Evolutionary conservation across 179 eudicot species (phyloP), one percentile per base, ranked within the genome.

Genomic region (Silene coronaria): DNA sequence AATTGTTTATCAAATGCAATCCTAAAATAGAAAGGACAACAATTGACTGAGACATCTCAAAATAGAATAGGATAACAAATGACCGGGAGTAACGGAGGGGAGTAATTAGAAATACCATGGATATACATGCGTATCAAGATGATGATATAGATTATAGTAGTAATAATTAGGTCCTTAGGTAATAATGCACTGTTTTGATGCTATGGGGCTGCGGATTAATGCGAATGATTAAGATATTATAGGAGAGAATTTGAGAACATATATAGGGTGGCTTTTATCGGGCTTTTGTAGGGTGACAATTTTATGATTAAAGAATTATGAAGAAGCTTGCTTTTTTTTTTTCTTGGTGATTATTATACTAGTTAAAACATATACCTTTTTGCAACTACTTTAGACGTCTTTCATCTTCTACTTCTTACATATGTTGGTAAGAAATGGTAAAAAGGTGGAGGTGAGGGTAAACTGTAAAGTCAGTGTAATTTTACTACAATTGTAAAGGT

Each of bases 191-290:
- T 28, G 42, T 21, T 16, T 34, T 32, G 65, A 72, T 26, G 53
- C 51, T 55, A 72, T 30, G 27, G 46, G 75, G 67, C 67, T 72
- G 66, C 75, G 75, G 67, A 72, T 72, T 55, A 55, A 48, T 26
- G 59, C 14, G 19, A 70, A 16, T 26, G 14, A 30, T 53, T 72
- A n/a, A 72, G 42, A 34, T 58, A 32, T 8, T 11, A 19, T 58
- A 58, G 46, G 65, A 30, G 75, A 19, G 75, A 72, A 72, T 72
- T 72, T 72, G 30, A 42, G 75, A 72, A 72, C 75, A 72, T 58
- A 72, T 58, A 53, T 72, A 58, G 75, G 66, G 64, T 72, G 75
- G 65, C 75, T 72, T 72, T 38, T 57, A 53, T 69, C 13, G 61
- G 75, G 65, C 75, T 72, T 72, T 38, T 57, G 17, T 69, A 23